Evolutionary conservation across 352 stramenopile genomes (phyloP), one percentile per base, ranked within the genome.

Genomic region (Globisporangium heterothallicum): DNA sequence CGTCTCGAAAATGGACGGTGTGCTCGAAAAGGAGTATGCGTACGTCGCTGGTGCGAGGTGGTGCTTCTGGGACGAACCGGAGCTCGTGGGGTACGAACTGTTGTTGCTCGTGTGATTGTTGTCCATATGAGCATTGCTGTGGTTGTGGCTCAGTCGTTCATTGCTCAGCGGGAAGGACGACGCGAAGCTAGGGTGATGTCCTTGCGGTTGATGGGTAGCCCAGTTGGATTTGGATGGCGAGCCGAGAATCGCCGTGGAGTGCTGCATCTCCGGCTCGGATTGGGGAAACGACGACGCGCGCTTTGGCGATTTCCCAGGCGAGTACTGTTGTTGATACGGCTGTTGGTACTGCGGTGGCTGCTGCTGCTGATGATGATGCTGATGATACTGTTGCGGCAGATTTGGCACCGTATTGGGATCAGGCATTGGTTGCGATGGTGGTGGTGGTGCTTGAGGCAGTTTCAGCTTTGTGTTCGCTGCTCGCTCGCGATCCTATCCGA

Each of bases 1-100:
- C 2, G 71, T 65, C 53, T 84, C 76, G 26, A 85, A 87, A 8
- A 80, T 59, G 5, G 73, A 74, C 2, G 71, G 62, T 7, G 38
- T 12, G n/a, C 46, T 41, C 19, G 76, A 61, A 42, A 41, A 55
- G 4, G 51, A 40, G 6, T 61, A 43, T 0, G 60, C 58, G 16
- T 68, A 61, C 0, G 58, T 38, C 9, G 47, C 29, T 6, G 44
- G 29, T 4, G 38, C 12, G n/a, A 49, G 3, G 19, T 40, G 10
- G 13, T 48, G 49, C 41, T 59, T 59, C 19, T 24, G 22, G 6
- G 63, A 49, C 9, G 58, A 60, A 10, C 43, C 43, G 18, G 5
- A 5, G 9, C 24, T 22, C 42, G 42, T 14, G 14, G 42, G 24
- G 12, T 12, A 26, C 9, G 41, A n/a, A 58, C 38, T 34, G 36